Evolutionary conservation across 768 basidiomycete genomes (phyloP).

Genomic region (Termitomyces sp.): DNA sequence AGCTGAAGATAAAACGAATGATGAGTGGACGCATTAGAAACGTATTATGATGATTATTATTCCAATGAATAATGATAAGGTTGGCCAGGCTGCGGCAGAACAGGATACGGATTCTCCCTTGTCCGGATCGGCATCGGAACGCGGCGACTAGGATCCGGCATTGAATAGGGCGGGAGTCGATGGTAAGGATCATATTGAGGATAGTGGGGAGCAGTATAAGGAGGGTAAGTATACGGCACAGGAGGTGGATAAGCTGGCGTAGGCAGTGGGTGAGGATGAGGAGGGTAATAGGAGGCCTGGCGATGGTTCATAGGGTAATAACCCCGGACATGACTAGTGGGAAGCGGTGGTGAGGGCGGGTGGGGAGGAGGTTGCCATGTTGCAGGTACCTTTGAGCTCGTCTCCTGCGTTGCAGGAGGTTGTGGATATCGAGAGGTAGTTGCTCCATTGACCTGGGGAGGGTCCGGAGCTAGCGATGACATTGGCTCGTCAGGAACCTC

Average conservation of each 20-base stretch:
- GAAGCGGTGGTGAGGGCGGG: neutral
- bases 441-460: constrained; percentile 1
- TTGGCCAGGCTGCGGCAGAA: constrained; percentile 9
- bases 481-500: constrained; percentile 14
- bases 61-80: constrained; percentile 15
- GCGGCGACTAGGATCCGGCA: constrained; percentile 2
- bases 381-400: neutral
- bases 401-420: neutral
- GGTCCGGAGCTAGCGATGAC: constrained; percentile 14
- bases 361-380: constrained; percentile 1
- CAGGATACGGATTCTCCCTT: constrained; percentile 16
- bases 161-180: constrained; percentile 6
- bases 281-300: constrained; percentile 3
- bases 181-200: constrained; percentile 10
- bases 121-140: constrained; percentile 6
- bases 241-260: constrained; percentile 4
- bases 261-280: constrained; percentile 8
- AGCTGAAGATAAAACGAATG: neutral
- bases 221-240: constrained; percentile 12
- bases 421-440: constrained; percentile 1
- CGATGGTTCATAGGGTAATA: constrained; percentile 9
- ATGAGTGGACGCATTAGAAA: neutral
- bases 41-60: neutral
- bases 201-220: constrained; percentile 13
- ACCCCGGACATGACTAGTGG: constrained; percentile 8